phyloP scores from a whole-genome alignment of 2,329 filamentous ascomycete species.

The Fusarium tricinctum region DNA sequence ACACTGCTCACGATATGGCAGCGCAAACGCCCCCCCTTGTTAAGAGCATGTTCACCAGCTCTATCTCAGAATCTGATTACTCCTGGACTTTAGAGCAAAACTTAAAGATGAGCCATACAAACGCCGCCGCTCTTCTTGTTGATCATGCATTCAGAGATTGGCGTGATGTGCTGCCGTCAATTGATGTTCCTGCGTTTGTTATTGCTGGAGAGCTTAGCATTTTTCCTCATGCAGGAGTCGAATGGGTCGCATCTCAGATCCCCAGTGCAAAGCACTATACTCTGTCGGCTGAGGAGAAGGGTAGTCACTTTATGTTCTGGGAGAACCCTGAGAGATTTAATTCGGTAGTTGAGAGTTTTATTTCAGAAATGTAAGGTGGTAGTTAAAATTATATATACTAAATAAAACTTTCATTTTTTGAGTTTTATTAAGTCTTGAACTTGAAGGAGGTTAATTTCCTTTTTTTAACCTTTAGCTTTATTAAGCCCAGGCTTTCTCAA shows the following conservation, averaged over 20 bases:
- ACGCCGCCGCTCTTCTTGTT: background rate
- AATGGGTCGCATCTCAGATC: slow-evolving; percentile 11
- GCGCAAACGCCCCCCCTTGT: background rate
- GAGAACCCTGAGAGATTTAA: background rate
- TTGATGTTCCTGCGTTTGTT: background rate
- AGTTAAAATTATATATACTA: no score
- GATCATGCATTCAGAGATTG: slow-evolving; percentile 3
- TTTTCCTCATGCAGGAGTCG: background rate
- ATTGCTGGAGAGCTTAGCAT: background rate
- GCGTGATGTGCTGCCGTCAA: background rate
- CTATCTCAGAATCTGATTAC: background rate
- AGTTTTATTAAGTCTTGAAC: no score
- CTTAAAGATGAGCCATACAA: slow-evolving; percentile 1
- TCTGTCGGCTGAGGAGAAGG: background rate
- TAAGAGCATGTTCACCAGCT: background rate
- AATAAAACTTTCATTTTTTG: no score
- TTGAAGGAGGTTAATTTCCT: no score
- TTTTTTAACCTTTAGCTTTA: no score
- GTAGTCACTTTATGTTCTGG: slow-evolving; percentile 10
- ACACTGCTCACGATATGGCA: background rate
- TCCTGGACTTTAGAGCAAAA: slow-evolving; percentile 3
- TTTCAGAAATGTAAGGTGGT: no score
- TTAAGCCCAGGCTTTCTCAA: no score
- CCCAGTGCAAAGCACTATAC: background rate
- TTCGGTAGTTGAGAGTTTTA: background rate